These are phyloP conservation scores for Chiua sp. DNA, from an alignment of 1,284 basidiomycete genomes.

Conservation along the genomic window DNA sequence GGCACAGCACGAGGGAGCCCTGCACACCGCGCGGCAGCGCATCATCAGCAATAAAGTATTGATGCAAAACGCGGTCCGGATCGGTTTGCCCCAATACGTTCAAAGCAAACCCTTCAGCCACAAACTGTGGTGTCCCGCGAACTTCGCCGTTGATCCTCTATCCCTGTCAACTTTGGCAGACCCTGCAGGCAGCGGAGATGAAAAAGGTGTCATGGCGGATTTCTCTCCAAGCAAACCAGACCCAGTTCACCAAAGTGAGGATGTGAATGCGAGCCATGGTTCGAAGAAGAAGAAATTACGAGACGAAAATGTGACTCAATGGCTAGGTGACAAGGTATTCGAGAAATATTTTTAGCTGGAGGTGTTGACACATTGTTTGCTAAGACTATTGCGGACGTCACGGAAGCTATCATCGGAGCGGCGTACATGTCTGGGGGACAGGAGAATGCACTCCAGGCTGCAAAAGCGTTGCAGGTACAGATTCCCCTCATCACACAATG, in stretches of 20 bases:
- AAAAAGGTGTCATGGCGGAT: slow-evolving; percentile 19
- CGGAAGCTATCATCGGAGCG: slow-evolving; percentile 82
- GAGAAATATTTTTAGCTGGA: slow-evolving; percentile 3
- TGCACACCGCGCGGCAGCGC: slow-evolving; percentile 66
- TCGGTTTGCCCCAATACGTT: slow-evolving; percentile 70
- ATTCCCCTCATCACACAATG: slow-evolving; percentile 65
- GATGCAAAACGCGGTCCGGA: slow-evolving; percentile 55
- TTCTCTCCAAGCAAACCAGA: slow-evolving; percentile 16
- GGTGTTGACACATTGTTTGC: slow-evolving; percentile 16
- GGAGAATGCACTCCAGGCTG: slow-evolving; percentile 63
- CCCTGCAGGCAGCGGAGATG: slow-evolving; percentile 34
- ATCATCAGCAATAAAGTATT: slow-evolving; percentile 78
- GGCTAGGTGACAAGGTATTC: slow-evolving; percentile 77
- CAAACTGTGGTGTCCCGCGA: slow-evolving; percentile 67
- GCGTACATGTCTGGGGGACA: slow-evolving; percentile 74
- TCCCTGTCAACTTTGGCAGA: slow-evolving; percentile 17
- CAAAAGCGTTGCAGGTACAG: slow-evolving; percentile 66
- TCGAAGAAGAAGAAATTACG: slow-evolving; percentile 44
- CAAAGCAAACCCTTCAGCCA: slow-evolving; percentile 72
- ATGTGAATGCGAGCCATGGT: slow-evolving; percentile 34
- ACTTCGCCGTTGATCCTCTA: slow-evolving; percentile 41
- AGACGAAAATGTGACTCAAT: slow-evolving; percentile 56
- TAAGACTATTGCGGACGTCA: slow-evolving; percentile 81
- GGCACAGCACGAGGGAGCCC: slow-evolving; percentile 59
- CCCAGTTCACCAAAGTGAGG: slow-evolving; percentile 16